phyloP scores from a whole-genome alignment of 768 basidiomycete species.

The Pleurotus cornucopiae region DNA sequence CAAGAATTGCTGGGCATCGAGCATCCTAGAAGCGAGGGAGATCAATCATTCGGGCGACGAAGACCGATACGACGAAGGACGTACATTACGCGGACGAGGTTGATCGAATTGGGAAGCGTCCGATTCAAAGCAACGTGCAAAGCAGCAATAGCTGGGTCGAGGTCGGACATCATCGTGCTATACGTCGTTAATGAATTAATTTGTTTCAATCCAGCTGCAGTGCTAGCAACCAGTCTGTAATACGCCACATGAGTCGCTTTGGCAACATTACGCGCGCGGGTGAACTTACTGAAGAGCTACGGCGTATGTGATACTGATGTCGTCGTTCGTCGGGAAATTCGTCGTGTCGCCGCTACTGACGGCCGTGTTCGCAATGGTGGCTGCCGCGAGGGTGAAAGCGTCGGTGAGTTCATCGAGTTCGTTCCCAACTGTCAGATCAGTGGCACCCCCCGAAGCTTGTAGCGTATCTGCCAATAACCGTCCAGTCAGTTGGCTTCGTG shows the following conservation, averaged over 20 bases:
- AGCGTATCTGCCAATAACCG: conserved; percentile 18
- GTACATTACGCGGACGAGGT: conserved; percentile 27
- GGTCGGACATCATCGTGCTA: conserved; percentile 15
- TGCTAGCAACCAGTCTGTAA: conserved; percentile 21
- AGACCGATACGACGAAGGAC: conserved; percentile 1
- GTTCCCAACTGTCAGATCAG: conserved; percentile 21
- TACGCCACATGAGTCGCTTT: not conserved
- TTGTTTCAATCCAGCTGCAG: conserved; percentile 23
- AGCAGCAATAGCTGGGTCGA: conserved; percentile 26
- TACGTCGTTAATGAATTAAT: conserved; percentile 23
- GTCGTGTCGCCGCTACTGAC: conserved; percentile 28
- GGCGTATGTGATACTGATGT: conserved; percentile 25
- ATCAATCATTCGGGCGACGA: not conserved
- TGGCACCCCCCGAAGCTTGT: conserved; percentile 24
- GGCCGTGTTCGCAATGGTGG: conserved; percentile 17
- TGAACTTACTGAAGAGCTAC: conserved; percentile 25
- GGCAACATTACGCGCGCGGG: too few relatives aligned
- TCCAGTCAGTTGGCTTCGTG: not conserved
- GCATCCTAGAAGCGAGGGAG: conserved; percentile 19
- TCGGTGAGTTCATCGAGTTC: conserved; percentile 22
- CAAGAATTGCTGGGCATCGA: conserved; percentile 31
- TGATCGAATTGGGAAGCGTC: conserved; percentile 21
- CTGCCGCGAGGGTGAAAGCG: conserved; percentile 18
- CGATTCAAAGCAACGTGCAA: conserved; percentile 22
- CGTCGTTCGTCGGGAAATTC: conserved; percentile 27